Evolutionary conservation across 164 flowering plant species (phyloP).

Genomic region (Amborella trichopoda): DNA sequence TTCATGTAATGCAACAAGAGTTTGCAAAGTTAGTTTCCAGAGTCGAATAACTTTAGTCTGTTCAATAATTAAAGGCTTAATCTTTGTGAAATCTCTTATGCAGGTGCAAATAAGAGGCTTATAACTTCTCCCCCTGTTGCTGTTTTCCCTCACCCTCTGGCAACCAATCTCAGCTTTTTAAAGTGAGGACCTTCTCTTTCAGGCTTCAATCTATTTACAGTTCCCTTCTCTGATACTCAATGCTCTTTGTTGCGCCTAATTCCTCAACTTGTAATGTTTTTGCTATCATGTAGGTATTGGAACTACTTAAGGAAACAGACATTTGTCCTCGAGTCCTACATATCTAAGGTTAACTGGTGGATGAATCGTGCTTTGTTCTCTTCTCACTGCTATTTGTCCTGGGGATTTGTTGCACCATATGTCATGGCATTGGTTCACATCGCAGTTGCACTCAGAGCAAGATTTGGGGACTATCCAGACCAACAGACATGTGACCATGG

Average conservation of each 20-base stretch:
- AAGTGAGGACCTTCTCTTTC: too few species aligned
- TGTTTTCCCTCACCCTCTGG: conserved; percentile 92
- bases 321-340: conserved; percentile 88
- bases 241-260: background rate
- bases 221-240: too few species aligned
- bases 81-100: too few species aligned
- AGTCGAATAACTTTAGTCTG: too few species aligned
- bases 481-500: conserved; percentile 19
- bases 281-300: conserved; percentile 64
- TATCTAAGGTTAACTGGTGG: conserved; percentile 57
- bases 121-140: conserved; percentile 95
- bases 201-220: too few species aligned
- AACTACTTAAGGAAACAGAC: conserved; percentile 98
- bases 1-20: too few species aligned
- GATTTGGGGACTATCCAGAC: conserved; percentile 22
- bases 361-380: conserved; percentile 88
- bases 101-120: conserved; percentile 83
- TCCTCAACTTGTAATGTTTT: background rate
- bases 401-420: conserved; percentile 94
- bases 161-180: conserved; percentile 79
- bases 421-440: conserved; percentile 62
- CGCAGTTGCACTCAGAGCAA: conserved; percentile 46
- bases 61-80: too few species aligned
- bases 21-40: too few species aligned
- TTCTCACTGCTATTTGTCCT: conserved; percentile 82